These are phyloP conservation scores for Pyrenopolyporus hunteri DNA, from an alignment of 495 filamentous ascomycete species.

Conservation along the genomic window DNA sequence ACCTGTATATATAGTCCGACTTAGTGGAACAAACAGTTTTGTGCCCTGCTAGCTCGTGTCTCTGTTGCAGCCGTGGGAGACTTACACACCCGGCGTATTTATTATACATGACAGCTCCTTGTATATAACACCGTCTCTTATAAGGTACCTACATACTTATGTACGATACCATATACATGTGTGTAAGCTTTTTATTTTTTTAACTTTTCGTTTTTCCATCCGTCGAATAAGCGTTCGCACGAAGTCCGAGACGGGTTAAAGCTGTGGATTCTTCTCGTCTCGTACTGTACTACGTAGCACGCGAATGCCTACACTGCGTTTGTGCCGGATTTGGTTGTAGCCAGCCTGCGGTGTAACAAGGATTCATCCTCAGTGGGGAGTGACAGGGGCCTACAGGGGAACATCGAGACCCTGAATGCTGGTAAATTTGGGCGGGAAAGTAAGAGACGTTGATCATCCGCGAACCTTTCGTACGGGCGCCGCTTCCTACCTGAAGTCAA, in stretches of 20 bases:
- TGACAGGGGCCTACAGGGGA: conserved; percentile 22
- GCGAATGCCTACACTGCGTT: background rate
- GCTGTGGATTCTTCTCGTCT: conserved; percentile 24
- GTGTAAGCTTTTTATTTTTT: conserved; percentile 16
- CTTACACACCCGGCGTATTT: too few relatives aligned
- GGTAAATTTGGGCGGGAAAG: conserved; percentile 30
- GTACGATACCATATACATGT: too few relatives aligned
- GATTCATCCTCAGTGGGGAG: conserved; percentile 40
- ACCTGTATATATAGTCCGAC: too few relatives aligned
- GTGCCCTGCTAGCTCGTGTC: background rate
- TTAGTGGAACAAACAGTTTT: too few relatives aligned
- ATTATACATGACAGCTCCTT: conserved; percentile 2
- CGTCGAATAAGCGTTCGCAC: conserved; percentile 27
- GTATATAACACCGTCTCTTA: conserved; percentile 29
- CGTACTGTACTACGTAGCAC: conserved; percentile 7
- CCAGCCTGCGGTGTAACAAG: conserved; percentile 38
- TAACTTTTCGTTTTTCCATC: too few relatives aligned
- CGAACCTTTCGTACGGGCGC: conserved; percentile 15
- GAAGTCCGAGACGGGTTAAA: conserved; percentile 19
- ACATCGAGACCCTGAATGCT: conserved; percentile 20
- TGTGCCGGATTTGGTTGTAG: conserved; percentile 28
- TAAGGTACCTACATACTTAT: too few relatives aligned
- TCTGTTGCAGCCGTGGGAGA: conserved; percentile 1
- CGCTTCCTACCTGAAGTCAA: conserved; percentile 35
- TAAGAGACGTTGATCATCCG: conserved; percentile 34